Base-by-base conservation (phyloP, 2,329 filamentous ascomycete genomes). In the Aspergillus hiratsukae region DNA sequence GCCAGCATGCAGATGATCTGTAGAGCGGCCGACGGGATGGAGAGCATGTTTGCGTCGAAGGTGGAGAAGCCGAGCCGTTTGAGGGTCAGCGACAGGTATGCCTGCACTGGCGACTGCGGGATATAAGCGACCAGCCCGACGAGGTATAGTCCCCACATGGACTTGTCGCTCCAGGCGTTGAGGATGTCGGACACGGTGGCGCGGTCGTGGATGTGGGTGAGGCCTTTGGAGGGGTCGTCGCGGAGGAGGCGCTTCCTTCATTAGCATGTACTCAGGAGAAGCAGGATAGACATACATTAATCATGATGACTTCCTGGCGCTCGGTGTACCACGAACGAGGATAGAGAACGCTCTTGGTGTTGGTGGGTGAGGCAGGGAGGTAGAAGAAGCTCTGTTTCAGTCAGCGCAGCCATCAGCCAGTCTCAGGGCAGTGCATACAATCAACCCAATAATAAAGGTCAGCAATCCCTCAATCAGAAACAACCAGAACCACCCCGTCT, bases 51-150 rank as follows among this genome's bases (percentile, higher is more conserved):
- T 2, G 68, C 57, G 48, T 70, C 62, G 58, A 71, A 71, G 1
- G 65, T 67, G 6, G 63, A 61, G 56, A 69, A 71, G 10, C 66
- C 68, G 35, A 70, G 61, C 2, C 60, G 54, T 49, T 61, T 65
- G 2, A 87, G 74, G 0, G 80, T 83, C 10, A 85, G 74, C 0
- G 83, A 83, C 8, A 87, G 70, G 56, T 85, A 85, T 0, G 74
- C 73, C 35, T 72, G 68, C 0, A 80, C 75, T 1, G 78, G 80
- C 1, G 73, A 70, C 10, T 78, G 78, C 1, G 81, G 80, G 53
- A 83, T 82, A 35, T 66, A 69, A 28, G 66, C 64, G 23, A 64
- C 57, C 1, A 82, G 68, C 1, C 80, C 80, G 56, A 82, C 73
- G 28, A 81, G 69, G 64, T 79, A 81, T 3, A 82, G 64, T 0